A percentile compares a stretch with the other conserved stretches of the same genome.
Evolutionary conservation across 768 basidiomycete species (phyloP).

Genomic region (Trametes cinnabarina): DNA sequence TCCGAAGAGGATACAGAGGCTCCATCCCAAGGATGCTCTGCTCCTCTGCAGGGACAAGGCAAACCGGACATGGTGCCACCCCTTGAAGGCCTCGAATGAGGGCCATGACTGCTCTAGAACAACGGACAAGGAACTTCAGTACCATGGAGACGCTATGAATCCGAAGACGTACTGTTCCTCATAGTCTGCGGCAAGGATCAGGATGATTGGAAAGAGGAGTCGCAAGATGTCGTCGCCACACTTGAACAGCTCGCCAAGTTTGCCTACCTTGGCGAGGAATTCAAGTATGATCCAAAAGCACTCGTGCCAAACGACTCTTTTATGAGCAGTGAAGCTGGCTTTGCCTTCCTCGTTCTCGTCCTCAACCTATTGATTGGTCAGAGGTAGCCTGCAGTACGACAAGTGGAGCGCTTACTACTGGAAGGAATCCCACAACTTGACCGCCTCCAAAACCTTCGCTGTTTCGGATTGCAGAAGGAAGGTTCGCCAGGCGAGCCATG

Average conservation of each 20-base stretch:
- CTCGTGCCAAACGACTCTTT: constrained; percentile 36
- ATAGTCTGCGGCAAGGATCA: constrained; percentile 15
- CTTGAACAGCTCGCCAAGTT: background rate
- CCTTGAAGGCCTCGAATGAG: constrained; percentile 7
- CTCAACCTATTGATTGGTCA: constrained; percentile 31
- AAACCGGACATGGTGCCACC: constrained; percentile 16
- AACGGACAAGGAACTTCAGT: background rate
- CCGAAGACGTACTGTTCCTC: constrained; percentile 13
- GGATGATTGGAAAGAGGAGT: background rate
- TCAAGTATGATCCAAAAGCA: constrained; percentile 25
- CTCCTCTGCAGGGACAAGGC: constrained; percentile 7
- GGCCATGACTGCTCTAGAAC: constrained; percentile 14
- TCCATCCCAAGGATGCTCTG: background rate
- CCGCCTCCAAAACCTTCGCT: constrained; percentile 18
- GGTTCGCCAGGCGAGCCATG: constrained; percentile 17
- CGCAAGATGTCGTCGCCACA: constrained; percentile 1
- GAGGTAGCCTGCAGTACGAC: background rate
- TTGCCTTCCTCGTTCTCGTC: constrained; percentile 32
- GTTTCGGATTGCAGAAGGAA: constrained; percentile 20
- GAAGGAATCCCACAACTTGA: constrained; percentile 18
- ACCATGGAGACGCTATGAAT: background rate
- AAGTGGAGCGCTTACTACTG: constrained; percentile 8
- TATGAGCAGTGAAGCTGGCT: constrained; percentile 25
- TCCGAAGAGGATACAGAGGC: background rate
- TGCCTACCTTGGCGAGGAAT: constrained; percentile 9